phyloP scores from a whole-genome alignment of 352 stramenopile genomes.

The Phytopythium litorale region DNA sequence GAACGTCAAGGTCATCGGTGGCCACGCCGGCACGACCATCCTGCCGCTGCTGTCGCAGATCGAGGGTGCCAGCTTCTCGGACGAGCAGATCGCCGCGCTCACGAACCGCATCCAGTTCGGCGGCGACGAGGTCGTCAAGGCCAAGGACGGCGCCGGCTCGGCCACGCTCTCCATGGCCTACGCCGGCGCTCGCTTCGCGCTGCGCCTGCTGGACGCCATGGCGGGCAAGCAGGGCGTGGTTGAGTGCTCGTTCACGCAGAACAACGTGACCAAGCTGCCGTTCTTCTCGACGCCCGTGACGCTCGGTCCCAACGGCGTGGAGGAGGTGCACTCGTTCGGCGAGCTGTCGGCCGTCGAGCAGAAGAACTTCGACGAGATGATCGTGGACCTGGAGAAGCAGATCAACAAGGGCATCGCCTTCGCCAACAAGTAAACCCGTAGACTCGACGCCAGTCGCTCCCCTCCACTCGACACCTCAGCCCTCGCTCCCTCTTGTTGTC shows the following conservation, averaged over 20 bases:
- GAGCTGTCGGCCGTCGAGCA: constrained; percentile 78
- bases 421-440: constrained; percentile 52
- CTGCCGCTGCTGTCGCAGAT: constrained; percentile 98
- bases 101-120: constrained; percentile 96
- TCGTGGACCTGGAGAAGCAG: constrained; percentile 81
- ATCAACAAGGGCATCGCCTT: constrained; percentile 88
- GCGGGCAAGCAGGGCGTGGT: constrained; percentile 92
- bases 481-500: no score
- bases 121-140: constrained; percentile 95
- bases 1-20: constrained; percentile 96
- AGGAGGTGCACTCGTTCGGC: constrained; percentile 93
- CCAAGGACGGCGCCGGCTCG: constrained; percentile 96
- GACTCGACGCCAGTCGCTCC: not conserved
- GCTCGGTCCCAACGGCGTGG: constrained; percentile 95
- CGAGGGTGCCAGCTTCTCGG: constrained; percentile 88
- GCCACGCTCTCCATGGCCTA: constrained; percentile 99
- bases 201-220: constrained; percentile 93
- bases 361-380: constrained; percentile 89
- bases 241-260: constrained; percentile 98
- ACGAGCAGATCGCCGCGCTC: constrained; percentile 93
- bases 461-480: no score
- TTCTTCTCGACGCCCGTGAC: constrained; percentile 96
- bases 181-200: constrained; percentile 94
- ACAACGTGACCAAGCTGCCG: constrained; percentile 91
- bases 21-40: constrained; percentile 99